These are phyloP conservation scores for Cytospora paraplurivora DNA, from an alignment of 2,329 filamentous ascomycete genomes.

Conservation along the genomic window DNA sequence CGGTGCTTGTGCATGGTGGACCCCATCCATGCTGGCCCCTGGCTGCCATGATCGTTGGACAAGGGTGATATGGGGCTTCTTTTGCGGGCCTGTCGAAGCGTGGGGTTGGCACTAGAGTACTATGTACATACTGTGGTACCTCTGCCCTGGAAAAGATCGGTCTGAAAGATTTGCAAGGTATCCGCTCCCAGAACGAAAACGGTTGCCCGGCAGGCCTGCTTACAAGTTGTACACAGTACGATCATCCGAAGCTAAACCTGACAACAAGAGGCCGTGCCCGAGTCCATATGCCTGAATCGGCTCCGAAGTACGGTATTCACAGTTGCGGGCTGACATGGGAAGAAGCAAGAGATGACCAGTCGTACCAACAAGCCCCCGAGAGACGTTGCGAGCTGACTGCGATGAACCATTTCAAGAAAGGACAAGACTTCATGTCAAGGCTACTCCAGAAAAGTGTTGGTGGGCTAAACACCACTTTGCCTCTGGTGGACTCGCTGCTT, in stretches of 20 bases:
- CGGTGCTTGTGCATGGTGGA: constrained; percentile 33
- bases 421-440: constrained; percentile 21
- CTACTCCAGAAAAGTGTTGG: constrained; percentile 19
- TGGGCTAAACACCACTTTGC: constrained; percentile 35
- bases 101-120: constrained; percentile 9
- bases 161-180: constrained; percentile 21
- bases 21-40: constrained; percentile 27
- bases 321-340: constrained; percentile 1
- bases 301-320: neutral
- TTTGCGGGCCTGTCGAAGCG: constrained; percentile 22
- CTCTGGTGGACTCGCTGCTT: constrained; percentile 36
- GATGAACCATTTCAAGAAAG: constrained; percentile 21
- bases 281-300: neutral
- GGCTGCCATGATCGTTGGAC: constrained; percentile 24
- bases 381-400: constrained; percentile 21
- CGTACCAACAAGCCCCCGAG: constrained; percentile 11
- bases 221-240: constrained; percentile 22
- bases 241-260: constrained; percentile 22
- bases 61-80: constrained; percentile 25
- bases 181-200: constrained; percentile 21
- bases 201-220: constrained; percentile 23
- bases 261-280: constrained; percentile 2
- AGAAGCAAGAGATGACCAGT: neutral
- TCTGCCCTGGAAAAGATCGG: constrained; percentile 12
- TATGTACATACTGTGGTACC: constrained; percentile 7